These are phyloP conservation scores for Penicillium sp. DNA, from an alignment of 2,329 filamentous ascomycete genomes.

Conservation along the genomic window DNA sequence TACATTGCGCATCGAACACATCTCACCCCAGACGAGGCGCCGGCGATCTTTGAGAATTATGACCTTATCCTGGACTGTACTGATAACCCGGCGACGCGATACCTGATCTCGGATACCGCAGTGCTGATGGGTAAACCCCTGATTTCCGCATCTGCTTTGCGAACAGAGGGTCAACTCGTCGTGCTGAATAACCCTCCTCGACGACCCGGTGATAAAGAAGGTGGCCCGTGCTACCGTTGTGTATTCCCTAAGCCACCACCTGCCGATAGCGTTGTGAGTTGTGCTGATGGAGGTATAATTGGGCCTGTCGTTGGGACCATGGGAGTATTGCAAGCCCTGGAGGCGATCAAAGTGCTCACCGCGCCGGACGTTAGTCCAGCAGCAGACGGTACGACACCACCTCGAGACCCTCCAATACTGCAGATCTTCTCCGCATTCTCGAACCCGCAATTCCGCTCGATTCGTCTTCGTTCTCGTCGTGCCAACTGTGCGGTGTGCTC, in stretches of 20 bases:
- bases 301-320: conserved; percentile 91
- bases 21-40: conserved; percentile 67
- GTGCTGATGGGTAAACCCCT: conserved; percentile 76
- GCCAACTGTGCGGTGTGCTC: conserved; percentile 76
- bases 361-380: conserved; percentile 24
- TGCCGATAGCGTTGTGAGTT: conserved; percentile 75
- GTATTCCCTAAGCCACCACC: conserved; percentile 87
- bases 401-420: conserved; percentile 34
- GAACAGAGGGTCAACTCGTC: conserved; percentile 85
- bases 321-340: conserved; percentile 87
- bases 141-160: conserved; percentile 84
- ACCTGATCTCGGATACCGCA: conserved; percentile 87
- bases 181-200: conserved; percentile 78
- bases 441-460: conserved; percentile 62
- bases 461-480: conserved; percentile 69
- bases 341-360: conserved; percentile 80
- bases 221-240: conserved; percentile 89
- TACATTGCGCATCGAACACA: conserved; percentile 64
- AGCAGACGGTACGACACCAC: conserved; percentile 21
- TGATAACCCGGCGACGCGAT: conserved; percentile 86
- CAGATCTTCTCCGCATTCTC: conserved; percentile 47
- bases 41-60: conserved; percentile 65
- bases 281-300: conserved; percentile 88
- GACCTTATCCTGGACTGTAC: conserved; percentile 92
- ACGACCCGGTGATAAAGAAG: conserved; percentile 54